Conservation (phyloP, 805 yeast species). For the Saccharomycopsis javanensis region DNA sequence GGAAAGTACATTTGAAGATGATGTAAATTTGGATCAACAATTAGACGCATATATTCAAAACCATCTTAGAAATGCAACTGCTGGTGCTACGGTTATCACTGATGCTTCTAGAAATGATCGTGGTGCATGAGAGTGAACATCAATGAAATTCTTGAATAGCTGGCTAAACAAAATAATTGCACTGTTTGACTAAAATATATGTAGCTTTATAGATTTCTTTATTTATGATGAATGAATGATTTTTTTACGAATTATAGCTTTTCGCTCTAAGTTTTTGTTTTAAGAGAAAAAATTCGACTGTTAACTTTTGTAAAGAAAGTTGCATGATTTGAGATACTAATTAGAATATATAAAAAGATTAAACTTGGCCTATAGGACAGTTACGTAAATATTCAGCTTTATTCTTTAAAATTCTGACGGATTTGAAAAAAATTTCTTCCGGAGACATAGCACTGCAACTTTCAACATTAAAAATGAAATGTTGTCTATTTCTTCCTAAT, state of each 20-base stretch:
- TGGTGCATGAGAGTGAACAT: too few species aligned
- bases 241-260: background rate
- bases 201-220: background rate
- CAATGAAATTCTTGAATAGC: too few species aligned
- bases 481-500: constrained; percentile 84
- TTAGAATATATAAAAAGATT: background rate
- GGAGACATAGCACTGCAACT: constrained; percentile 96
- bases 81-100: background rate
- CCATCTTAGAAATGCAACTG: background rate
- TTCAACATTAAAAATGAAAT: constrained; percentile 90
- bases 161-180: too few species aligned
- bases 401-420: constrained; percentile 73
- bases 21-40: background rate
- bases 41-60: background rate
- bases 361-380: constrained; percentile 61
- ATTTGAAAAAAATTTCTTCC: constrained; percentile 88
- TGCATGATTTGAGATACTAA: too few species aligned
- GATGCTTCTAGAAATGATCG: background rate
- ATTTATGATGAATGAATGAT: background rate
- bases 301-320: too few species aligned
- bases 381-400: constrained; percentile 73
- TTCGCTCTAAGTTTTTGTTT: background rate
- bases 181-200: too few species aligned
- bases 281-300: too few species aligned
- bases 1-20: constrained; percentile 1